Evolutionary conservation across 2,329 filamentous ascomycete genomes (phyloP), one percentile per base, ranked within the genome.

Genomic region (Cordyceps cateniannulata): DNA sequence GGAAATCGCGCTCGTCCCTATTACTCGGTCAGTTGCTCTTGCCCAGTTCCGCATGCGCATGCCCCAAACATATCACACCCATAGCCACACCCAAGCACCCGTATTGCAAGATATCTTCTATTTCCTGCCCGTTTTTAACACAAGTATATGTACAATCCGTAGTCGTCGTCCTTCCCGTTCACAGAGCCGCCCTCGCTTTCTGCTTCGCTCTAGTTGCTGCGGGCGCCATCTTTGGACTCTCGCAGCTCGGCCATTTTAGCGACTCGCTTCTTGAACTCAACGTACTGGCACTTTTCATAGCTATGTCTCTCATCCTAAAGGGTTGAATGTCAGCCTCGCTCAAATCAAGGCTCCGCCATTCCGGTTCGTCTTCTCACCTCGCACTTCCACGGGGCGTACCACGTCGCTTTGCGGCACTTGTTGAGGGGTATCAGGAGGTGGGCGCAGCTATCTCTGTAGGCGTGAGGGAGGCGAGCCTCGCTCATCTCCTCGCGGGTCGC

Each of bases 221-320:
- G 85, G 70, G 84, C 87, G 64, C 91, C 92, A 62, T 79, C 85
- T 84, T 96, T 96, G 63, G 90, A 86, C 67, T 86, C 93, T 73
- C 92, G 85, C 72, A 99, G 79, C 81, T 99, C 93, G 70, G 98
- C 87, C 95, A 99, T 99, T 87, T 96, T 98, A 72, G 89, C 91
- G 66, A 99, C 95, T 62, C 95, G 87, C 84, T 93, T 91, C 86
- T 96, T 96, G 83, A 99, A 99, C 76, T 98, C 95, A 66, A 90
- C 90, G 78, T 99, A 99, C 73, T 99, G 95, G 85, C 95, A 99
- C 77, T 98, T 98, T 76, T 99, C 95, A 82, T 99, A 99, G 72
- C 87, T 89, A 79, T 99, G 95, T 81, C 95, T 84, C 82, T 99
- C 95, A 75, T 92, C 87, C 95, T 98, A 72, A 5, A 16, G 16